Evolutionary conservation across 805 yeast genomes (phyloP), one percentile per base, ranked within the genome.

Genomic region (Kluyveromyces starmeri): DNA sequence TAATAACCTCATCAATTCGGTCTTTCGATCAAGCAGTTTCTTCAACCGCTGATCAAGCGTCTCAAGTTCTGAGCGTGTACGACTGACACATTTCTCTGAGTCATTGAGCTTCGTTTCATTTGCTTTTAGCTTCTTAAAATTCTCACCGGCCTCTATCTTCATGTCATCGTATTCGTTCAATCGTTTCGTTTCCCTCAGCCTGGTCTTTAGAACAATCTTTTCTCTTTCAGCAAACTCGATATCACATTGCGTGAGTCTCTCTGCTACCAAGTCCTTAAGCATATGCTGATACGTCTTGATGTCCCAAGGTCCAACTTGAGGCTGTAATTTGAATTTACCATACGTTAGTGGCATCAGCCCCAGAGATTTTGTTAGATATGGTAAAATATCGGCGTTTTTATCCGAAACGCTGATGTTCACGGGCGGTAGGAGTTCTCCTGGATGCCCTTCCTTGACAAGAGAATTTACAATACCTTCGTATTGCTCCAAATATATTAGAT

Each of bases 131-230:
- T 36, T 50, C 32, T 67, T 65, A 46, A 66, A 73, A 8, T 48
- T 36, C 2, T 50, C 53, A 3, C 72, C 77, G 17, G 69, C 64
- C 20, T 55, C 50, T 2, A 41, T 48, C 44, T 67, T 65, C 28
- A 54, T 44, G 3, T 44, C 47, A 45, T 73, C 78, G 15, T 68
- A 41, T 5, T 46, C 31, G 17, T 50, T 38, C 38, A 70, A 73
- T 28, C 67, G 51, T 9, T 50, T 38, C 4, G 72, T 67, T 24
- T 68, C 68, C 32, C 53, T 51, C 1, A 48, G 22, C 35, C 64
- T 59, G n/a, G 61, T 40, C 2, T 43, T 38, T 7, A 39, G 32
- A 6, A 68, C 34, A 4, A 43, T 29, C 7, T 29, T 32, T 8
- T 45, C 43, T 23, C 53, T 47, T 10, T 40, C 24, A 9, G 39